Base-by-base conservation (phyloP, 2,329 filamentous ascomycete genomes). In the Helotiales sp. region DNA sequence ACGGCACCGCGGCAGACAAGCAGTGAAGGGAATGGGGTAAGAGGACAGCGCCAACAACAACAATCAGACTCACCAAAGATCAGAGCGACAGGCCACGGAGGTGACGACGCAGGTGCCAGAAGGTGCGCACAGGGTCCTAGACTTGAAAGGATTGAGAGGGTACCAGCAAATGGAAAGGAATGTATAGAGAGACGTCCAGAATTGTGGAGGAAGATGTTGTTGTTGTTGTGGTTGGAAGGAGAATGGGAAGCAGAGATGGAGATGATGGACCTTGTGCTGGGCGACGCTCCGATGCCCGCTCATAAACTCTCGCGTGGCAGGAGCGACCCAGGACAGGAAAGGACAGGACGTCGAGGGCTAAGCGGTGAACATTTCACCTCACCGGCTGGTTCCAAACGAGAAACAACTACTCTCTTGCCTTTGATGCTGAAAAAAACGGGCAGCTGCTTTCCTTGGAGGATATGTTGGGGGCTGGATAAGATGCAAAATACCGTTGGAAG, bases 181-280 rank as follows among this genome's bases (percentile, higher is more conserved):
- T 57, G 54, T 57, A 57, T 57, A 34, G 20, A 57, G 54, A 57
- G 54, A 13, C 54, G 54, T 57, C 54, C 54, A 57, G 54, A 57
- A 57, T 57, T 57, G 54, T 57, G 54, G 54, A 57, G 54, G 54
- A 37, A 24, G 54, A 57, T 57, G 54, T 57, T 57, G 24, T 50
- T 49, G 50, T 55, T 40, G 54, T 20, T 57, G 45, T 24, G 22
- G 8, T 47, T 11, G 40, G 22, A 50, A 24, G 47, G 47, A 28
- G n/a, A 32, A 40, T 11, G 54, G 11, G n/a, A 34, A 34, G 22
- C 10, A 57, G 8, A 15, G 20, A 57, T 15, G n/a, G 6, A 37
- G 17, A 15, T 8, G 50, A 13, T 22, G 24, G 11, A 22, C 34
- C 28, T 17, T 32, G 28, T 22, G 50, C 20, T 17, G 26, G 17